Conservation (phyloP, 208 protist species). For the Herpetomonas muscarum region DNA sequence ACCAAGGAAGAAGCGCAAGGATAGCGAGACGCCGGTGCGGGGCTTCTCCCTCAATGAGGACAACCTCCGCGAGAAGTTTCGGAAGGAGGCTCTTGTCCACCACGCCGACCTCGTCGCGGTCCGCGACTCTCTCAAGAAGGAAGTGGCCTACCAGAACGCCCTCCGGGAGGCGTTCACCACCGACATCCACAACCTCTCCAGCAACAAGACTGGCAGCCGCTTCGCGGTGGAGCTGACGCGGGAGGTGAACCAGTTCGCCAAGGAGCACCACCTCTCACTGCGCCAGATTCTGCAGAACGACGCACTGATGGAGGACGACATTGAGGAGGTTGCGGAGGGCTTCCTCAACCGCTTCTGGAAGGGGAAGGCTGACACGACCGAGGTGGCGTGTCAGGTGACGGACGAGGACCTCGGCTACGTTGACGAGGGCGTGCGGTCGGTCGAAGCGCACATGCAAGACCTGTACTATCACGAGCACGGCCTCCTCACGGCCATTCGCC, state of each 20-base stretch:
- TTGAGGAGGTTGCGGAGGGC: constrained; percentile 28
- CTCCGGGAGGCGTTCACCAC: constrained; percentile 37
- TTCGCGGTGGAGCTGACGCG: constrained; percentile 68
- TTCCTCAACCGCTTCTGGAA: constrained; percentile 64
- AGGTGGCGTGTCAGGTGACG: constrained; percentile 62
- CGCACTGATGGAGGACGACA: constrained; percentile 4
- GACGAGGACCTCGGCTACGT: constrained; percentile 75
- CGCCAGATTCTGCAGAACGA: not conserved
- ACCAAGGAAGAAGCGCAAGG: not conserved
- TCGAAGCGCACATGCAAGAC: constrained; percentile 65
- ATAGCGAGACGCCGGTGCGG: constrained; percentile 18
- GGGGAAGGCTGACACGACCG: constrained; percentile 19
- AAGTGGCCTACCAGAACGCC: constrained; percentile 33
- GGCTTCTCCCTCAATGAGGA: constrained; percentile 44
- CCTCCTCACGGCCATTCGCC: constrained; percentile 48
- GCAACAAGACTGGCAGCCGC: constrained; percentile 38
- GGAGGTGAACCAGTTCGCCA: constrained; percentile 64
- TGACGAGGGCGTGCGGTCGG: constrained; percentile 44
- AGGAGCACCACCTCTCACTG: constrained; percentile 28
- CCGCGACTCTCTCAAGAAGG: constrained; percentile 34
- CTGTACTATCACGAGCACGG: constrained; percentile 63
- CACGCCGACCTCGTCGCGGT: constrained; percentile 41
- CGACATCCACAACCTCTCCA: constrained; percentile 58
- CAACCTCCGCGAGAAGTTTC: constrained; percentile 43
- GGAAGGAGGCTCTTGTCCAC: constrained; percentile 52